Percentiles rank a stretch among this genome's conserved stretches.
Conservation (phyloP, 1,284 basidiomycete genomes). For the Gymnopus androsaceus region DNA sequence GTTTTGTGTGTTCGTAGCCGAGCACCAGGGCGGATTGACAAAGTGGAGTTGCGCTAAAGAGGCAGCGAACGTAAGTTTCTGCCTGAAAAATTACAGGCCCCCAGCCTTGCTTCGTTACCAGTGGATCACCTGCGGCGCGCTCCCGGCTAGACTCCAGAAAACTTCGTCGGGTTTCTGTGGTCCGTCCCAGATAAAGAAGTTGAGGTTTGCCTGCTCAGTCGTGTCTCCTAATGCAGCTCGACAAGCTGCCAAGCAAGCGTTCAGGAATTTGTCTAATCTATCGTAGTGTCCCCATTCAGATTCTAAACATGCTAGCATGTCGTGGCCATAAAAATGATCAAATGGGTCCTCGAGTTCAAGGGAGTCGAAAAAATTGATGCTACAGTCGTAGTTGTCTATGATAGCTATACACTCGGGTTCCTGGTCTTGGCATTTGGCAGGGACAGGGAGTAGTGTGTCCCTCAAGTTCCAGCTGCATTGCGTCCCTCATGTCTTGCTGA, state of each 20-base stretch:
- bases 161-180: neutral
- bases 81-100: conserved; percentile 8
- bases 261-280: neutral
- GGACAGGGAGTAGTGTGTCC: neutral
- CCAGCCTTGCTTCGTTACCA: conserved; percentile 14
- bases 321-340: no score
- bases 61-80: conserved; percentile 8
- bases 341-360: neutral
- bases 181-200: neutral
- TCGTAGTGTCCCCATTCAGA: neutral
- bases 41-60: conserved; percentile 10
- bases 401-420: neutral
- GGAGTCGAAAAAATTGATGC: neutral
- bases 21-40: conserved; percentile 10
- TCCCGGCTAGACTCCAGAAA: neutral
- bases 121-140: neutral
- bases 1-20: conserved; percentile 8
- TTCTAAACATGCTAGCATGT: no score
- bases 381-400: neutral
- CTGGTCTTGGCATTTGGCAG: neutral
- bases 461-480: neutral
- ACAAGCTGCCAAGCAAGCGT: neutral
- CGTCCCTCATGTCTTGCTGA: no score
- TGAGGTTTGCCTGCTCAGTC: neutral
- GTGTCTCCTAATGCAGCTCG: neutral